Evolutionary conservation across 768 basidiomycete species (phyloP).

Genomic region (Termitomyces heimii): DNA sequence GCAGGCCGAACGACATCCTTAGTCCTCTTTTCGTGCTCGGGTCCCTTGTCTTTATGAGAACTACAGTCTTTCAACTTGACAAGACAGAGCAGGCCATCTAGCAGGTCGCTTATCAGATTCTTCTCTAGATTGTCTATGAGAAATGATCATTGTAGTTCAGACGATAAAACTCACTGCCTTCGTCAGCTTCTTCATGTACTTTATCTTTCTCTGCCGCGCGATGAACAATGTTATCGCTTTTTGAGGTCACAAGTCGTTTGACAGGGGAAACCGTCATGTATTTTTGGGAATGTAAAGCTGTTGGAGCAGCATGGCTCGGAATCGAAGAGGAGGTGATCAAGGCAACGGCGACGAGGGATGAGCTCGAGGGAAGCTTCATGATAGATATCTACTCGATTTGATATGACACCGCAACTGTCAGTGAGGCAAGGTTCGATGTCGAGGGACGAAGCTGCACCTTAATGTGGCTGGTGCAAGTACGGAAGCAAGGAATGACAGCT

Average conservation of each 20-base stretch:
- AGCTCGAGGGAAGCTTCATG: slow-evolving; percentile 44
- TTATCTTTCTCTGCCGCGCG: slow-evolving; percentile 2
- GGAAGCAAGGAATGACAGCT: slow-evolving; percentile 8
- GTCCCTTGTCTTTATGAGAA: neutral
- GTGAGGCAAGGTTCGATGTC: neutral
- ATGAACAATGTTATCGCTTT: slow-evolving; percentile 7
- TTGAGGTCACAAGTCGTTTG: slow-evolving; percentile 13
- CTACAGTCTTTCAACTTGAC: neutral
- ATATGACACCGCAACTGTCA: neutral
- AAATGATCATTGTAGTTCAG: neutral
- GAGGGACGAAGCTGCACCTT: neutral
- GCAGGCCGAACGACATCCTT: neutral
- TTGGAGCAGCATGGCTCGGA: slow-evolving; percentile 37
- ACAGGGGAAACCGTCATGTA: slow-evolving; percentile 19
- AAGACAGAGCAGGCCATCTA: neutral
- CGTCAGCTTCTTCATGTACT: neutral
- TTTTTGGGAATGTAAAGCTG: slow-evolving; percentile 23
- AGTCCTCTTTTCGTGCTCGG: neutral
- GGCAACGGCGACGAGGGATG: slow-evolving; percentile 41
- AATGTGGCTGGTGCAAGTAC: slow-evolving; percentile 1
- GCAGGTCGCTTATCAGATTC: neutral
- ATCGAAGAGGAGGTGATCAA: slow-evolving; percentile 48
- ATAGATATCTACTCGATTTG: slow-evolving; percentile 9
- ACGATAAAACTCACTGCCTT: neutral
- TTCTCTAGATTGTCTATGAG: neutral